Evolutionary conservation across 2,329 filamentous ascomycete genomes (phyloP), one percentile per base, ranked within the genome.

Genomic region (Samsoniella hepiali): DNA sequence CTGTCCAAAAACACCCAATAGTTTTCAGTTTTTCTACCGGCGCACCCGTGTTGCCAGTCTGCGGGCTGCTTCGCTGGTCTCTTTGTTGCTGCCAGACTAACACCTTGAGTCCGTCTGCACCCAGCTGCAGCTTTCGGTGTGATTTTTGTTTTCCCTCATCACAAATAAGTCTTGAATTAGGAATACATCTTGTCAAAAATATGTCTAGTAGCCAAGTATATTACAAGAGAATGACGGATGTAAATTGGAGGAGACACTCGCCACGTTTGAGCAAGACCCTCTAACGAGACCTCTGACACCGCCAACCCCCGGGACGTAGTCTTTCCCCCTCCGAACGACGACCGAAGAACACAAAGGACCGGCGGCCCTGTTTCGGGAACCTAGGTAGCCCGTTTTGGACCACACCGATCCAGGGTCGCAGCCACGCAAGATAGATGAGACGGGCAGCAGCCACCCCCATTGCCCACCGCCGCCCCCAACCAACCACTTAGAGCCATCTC

Each of bases 211-310:
- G 13, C 15, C 13, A 38, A 42, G 10, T 17, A 31, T 17, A 31
- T 5, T 7, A 22, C 22, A 8, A 40, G 22, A 38, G 11, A 22
- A 40, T 49, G 56, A 42, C 32, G 15, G 27, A 34, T 60, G 47
- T 51, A 55, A 45, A 62, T 62, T 62, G 50, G 40, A 62, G 58
- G 58, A 62, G 38, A 38, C 38, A 8, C 38, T 47, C 27, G 49
- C 50, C 50, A 45, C 29, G 40, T 62, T 62, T 54, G 50, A 62
- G 49, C 31, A 54, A 22, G 38, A 3, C 47, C 50, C 58, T 62
- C 58, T 38, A 22, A 62, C 58, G 36, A 31, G 17, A 54, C 40
- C 50, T 62, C 58, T 62, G 17, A 62, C 60, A 50, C 42, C 22
- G 42, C 60, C 60, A 32, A 57, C 22, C 32, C 31, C 40, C 50